These are phyloP conservation scores for Penicillium cosmopolitanum DNA, from an alignment of 495 filamentous ascomycete species.

Conservation along the genomic window DNA sequence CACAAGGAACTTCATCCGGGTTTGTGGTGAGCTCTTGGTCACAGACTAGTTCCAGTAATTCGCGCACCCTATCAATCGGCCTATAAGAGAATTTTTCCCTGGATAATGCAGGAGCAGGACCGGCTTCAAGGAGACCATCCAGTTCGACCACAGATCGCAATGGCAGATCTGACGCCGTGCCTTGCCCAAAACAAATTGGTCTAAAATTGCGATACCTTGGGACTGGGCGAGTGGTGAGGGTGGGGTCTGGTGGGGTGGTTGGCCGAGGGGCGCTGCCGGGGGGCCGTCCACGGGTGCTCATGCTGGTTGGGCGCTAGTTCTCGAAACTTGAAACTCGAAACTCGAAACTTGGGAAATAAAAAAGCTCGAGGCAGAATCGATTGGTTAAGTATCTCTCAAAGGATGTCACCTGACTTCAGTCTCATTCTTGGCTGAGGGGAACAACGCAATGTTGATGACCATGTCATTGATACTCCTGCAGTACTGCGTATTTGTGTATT, in stretches of 20 bases:
- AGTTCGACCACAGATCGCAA: background rate
- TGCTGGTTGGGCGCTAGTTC: background rate
- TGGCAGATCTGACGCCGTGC: background rate
- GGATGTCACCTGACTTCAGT: background rate
- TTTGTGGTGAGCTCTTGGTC: background rate
- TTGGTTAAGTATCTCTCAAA: background rate
- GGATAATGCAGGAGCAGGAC: background rate
- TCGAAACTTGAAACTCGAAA: background rate
- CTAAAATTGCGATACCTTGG: background rate
- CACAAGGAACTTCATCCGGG: background rate
- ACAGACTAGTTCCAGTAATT: background rate
- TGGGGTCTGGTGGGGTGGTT: background rate
- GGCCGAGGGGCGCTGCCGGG: background rate
- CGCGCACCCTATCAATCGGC: background rate
- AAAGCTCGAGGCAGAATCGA: background rate
- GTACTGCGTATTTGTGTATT: too few relatives aligned
- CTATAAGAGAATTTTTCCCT: background rate
- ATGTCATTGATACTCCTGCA: too few relatives aligned
- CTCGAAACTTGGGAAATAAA: background rate
- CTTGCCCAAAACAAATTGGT: background rate
- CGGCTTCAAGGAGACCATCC: background rate
- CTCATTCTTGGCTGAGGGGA: background rate
- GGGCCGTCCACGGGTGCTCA: background rate
- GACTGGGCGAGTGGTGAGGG: constrained; percentile 2
- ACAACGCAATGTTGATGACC: too few relatives aligned